phyloP scores from a whole-genome alignment of 2,329 filamentous ascomycete species.

The Dactylellina sp. region DNA sequence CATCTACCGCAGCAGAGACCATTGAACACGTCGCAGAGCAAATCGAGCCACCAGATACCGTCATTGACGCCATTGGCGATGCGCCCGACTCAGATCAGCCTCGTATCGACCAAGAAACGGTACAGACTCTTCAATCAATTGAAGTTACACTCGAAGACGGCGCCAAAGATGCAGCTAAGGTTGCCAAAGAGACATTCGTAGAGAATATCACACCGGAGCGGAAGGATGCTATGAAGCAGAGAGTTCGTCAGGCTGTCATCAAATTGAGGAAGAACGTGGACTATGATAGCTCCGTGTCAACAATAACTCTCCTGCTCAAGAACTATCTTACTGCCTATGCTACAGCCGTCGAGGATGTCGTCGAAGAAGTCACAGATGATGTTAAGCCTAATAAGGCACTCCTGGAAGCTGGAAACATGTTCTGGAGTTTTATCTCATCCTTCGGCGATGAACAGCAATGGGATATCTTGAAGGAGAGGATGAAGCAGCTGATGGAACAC shows the following conservation, averaged over 20 bases:
- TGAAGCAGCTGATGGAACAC: constrained; percentile 78
- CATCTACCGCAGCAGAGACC: constrained; percentile 79
- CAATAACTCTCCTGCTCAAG: constrained; percentile 78
- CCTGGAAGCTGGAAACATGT: constrained; percentile 79
- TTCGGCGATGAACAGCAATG: constrained; percentile 81
- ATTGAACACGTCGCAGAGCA: constrained; percentile 79
- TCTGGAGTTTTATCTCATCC: constrained; percentile 82
- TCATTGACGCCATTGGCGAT: constrained; percentile 65
- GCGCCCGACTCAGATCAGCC: constrained; percentile 66
- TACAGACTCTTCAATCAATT: constrained; percentile 64
- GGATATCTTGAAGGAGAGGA: constrained; percentile 77
- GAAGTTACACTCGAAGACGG: constrained; percentile 63
- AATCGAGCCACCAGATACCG: constrained; percentile 75
- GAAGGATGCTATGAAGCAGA: constrained; percentile 76
- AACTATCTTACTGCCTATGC: constrained; percentile 84
- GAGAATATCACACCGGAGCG: constrained; percentile 67
- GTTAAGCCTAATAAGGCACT: constrained; percentile 77
- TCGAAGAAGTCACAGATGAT: constrained; percentile 76
- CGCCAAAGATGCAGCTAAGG: constrained; percentile 66
- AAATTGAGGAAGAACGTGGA: constrained; percentile 81
- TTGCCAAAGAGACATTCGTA: constrained; percentile 66
- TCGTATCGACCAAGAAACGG: constrained; percentile 67
- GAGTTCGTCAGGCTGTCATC: constrained; percentile 79
- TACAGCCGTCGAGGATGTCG: constrained; percentile 75
- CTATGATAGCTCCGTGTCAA: constrained; percentile 87